A percentile compares a stretch with the other conserved stretches of the same genome.
These are phyloP conservation scores for Pelargonium australe DNA, from an alignment of 441 rosid genomes.

Conservation along the genomic window DNA sequence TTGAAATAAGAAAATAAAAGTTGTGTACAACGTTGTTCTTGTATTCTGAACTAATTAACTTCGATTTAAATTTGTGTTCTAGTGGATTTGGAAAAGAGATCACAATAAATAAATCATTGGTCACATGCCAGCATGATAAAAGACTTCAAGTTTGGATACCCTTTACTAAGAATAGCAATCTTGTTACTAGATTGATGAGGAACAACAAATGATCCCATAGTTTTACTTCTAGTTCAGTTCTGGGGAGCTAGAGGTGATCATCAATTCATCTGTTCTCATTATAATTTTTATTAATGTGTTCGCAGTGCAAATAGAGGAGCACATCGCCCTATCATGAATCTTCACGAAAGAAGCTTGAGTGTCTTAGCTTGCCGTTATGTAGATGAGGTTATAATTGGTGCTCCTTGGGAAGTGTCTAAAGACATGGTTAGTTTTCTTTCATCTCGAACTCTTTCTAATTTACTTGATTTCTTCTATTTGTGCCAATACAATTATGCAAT, in stretches of 20 bases:
- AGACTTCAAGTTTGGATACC: too few species aligned
- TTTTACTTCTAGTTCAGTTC: neutral
- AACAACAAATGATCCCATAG: neutral
- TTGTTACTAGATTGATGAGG: neutral
- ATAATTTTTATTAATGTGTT: constrained; percentile 9
- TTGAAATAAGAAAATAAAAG: too few species aligned
- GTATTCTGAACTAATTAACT: too few species aligned
- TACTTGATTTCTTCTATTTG: neutral
- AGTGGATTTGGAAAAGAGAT: too few species aligned
- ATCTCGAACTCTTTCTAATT: neutral
- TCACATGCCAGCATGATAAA: too few species aligned
- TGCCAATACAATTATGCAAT: neutral
- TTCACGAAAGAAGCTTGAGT: constrained; percentile 85
- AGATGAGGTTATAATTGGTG: constrained; percentile 95
- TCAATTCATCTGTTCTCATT: neutral
- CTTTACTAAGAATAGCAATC: too few species aligned
- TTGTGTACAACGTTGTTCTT: too few species aligned
- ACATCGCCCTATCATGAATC: constrained; percentile 78
- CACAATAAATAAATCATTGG: too few species aligned
- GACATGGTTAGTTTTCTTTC: constrained; percentile 58
- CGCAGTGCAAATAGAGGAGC: constrained; percentile 74
- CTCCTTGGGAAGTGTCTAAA: constrained; percentile 88
- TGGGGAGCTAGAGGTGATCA: neutral
- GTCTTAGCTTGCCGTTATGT: constrained; percentile 92
- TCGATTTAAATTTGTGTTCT: too few species aligned